phyloP scores from a whole-genome alignment of 495 filamentous ascomycete species.

The Neurospora sp. region DNA sequence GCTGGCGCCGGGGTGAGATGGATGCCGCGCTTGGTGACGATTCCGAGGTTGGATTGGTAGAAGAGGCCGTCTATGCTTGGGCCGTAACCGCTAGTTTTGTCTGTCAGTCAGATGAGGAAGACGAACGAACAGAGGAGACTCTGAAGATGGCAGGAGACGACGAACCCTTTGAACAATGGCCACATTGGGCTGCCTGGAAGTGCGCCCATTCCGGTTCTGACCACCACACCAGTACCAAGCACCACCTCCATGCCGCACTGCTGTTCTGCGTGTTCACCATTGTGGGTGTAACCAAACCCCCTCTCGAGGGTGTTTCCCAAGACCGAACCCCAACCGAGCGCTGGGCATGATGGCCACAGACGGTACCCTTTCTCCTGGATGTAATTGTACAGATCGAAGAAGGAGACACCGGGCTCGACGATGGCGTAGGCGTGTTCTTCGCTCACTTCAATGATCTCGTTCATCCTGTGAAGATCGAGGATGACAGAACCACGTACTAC shows the following conservation, averaged over 20 bases:
- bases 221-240: slow-evolving; percentile 33
- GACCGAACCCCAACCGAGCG: slow-evolving; percentile 44
- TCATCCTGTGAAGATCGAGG: slow-evolving; percentile 43
- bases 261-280: slow-evolving; percentile 36
- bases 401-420: slow-evolving; percentile 45
- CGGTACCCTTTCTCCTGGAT: slow-evolving; percentile 32
- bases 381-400: slow-evolving; percentile 39
- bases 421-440: slow-evolving; percentile 39
- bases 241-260: slow-evolving; percentile 39
- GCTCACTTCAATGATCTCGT: slow-evolving; percentile 42
- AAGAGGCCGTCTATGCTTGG: slow-evolving; percentile 33
- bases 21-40: slow-evolving; percentile 36
- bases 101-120: neutral
- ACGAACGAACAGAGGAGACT: neutral
- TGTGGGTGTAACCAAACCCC: slow-evolving; percentile 32
- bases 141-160: slow-evolving; percentile 5
- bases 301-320: slow-evolving; percentile 41
- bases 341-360: slow-evolving; percentile 39
- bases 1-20: slow-evolving; percentile 31
- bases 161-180: slow-evolving; percentile 13
- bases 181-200: slow-evolving; percentile 18
- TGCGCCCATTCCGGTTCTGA: slow-evolving; percentile 39
- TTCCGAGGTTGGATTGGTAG: slow-evolving; percentile 33
- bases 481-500: slow-evolving; percentile 38
- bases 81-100: slow-evolving; percentile 15